Conservation (phyloP, 2,329 filamentous ascomycete species). For the Chrysosphaeria jannelii region DNA sequence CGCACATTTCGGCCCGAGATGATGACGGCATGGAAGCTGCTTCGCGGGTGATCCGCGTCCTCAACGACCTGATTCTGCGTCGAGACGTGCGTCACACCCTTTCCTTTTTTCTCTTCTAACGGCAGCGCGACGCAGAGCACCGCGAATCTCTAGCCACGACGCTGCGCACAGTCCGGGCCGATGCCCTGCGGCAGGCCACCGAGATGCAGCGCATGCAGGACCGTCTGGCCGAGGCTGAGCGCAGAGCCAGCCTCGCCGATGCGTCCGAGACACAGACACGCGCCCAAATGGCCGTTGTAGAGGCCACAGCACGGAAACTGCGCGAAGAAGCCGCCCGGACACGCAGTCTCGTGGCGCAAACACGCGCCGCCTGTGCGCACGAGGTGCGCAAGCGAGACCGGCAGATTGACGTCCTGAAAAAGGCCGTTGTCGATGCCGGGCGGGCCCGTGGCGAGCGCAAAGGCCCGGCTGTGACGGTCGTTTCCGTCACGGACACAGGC, state of each 20-base stretch:
- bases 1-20: conserved; percentile 17
- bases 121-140: conserved; percentile 62
- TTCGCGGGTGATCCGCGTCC: conserved; percentile 65
- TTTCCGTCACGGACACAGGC: conserved; percentile 19
- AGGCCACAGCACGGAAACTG: conserved; percentile 41
- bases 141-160: conserved; percentile 57
- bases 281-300: conserved; percentile 40
- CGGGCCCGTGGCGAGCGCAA: conserved; percentile 26
- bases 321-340: conserved; percentile 61
- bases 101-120: background rate
- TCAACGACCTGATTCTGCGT: conserved; percentile 76
- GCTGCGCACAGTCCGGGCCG: conserved; percentile 44
- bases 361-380: conserved; percentile 61
- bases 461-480: conserved; percentile 22
- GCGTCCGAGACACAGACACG: conserved; percentile 41
- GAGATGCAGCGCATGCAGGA: conserved; percentile 30
- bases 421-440: conserved; percentile 44
- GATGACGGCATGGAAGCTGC: conserved; percentile 8
- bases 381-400: conserved; percentile 76
- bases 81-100: conserved; percentile 38
- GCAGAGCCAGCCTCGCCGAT: conserved; percentile 26
- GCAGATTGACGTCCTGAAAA: conserved; percentile 69
- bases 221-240: conserved; percentile 21
- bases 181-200: conserved; percentile 40
- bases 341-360: conserved; percentile 53